These are phyloP conservation scores for Aspergillus awamori DNA, from an alignment of 2,329 filamentous ascomycete genomes.

Conservation along the genomic window DNA sequence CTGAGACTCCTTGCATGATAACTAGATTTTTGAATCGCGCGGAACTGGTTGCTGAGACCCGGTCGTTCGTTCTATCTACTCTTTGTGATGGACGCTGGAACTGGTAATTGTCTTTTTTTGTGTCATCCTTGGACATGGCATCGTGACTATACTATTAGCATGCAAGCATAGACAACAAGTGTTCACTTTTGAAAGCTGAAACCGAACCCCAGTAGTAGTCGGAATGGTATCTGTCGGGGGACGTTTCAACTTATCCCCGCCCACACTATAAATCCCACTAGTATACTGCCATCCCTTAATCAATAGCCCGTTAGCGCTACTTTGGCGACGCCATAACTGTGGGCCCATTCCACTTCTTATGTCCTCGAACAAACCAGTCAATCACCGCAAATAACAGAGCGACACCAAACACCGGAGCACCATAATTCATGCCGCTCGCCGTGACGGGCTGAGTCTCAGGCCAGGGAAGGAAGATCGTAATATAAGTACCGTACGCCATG, in stretches of 20 bases:
- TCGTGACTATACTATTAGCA: background rate
- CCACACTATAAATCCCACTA: background rate
- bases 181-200: background rate
- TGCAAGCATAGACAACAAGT: background rate
- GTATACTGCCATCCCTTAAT: background rate
- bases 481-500: slow-evolving; percentile 27
- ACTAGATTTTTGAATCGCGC: slow-evolving; percentile 4
- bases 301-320: background rate
- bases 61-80: background rate
- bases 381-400: slow-evolving; percentile 22
- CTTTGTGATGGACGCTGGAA: background rate
- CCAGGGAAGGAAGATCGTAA: slow-evolving; percentile 28
- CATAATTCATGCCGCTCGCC: slow-evolving; percentile 31
- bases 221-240: background rate
- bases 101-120: background rate
- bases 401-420: slow-evolving; percentile 19
- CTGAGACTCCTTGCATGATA: slow-evolving; percentile 12
- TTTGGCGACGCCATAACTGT: background rate
- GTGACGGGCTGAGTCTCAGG: slow-evolving; percentile 28
- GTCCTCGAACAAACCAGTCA: slow-evolving; percentile 20
- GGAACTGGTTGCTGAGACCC: background rate
- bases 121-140: background rate
- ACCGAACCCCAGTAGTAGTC: background rate
- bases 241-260: background rate
- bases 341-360: slow-evolving; percentile 9